Base-by-base conservation (phyloP, 1,284 basidiomycete genomes). In the Xanthoconium separans region DNA sequence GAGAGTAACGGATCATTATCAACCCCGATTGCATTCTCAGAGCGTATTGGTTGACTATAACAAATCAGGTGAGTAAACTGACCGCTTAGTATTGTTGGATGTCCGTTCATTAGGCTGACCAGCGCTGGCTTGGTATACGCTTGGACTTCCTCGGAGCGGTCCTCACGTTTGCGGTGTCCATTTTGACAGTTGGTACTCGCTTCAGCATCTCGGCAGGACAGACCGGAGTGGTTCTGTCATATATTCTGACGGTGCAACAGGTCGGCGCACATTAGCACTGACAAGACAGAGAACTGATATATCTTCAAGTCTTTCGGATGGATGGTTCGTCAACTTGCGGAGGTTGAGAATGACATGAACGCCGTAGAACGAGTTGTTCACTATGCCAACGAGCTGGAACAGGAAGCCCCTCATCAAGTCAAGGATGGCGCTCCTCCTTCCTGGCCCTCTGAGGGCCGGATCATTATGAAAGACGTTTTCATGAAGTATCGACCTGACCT, bases 291-390 rank as follows among this genome's bases (percentile, higher is more conserved):
- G 13, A 58, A 36, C 51, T 59, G 39, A 56, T 57, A 11, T 36
- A 5, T 29, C 49, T 36, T 58, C 22, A n/a, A 84, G 78, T 70
- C 82, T 1, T 93, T 95, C 64, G 85, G 87, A 15, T 93, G 85
- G 89, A 80, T 93, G 65, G 84, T 95, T 45, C 84, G 91, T 22
- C 92, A 95, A 68, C 79, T 81, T 48, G 89, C 90, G 4, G 90
- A 94, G 65, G 85, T 93, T 15, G 91, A 95, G 71, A 95, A 95
- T 69, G 83, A 95, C 70, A 94, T 95, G 89, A 94, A 94, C 68
- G 86, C 87, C 24, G 91, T 94, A 6, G 93, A 96, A 70, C 85
- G 91, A 44, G 78, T 94, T 31, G 74, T 91, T 4, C 81, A 93
- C 68, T 96, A 96, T 62, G 85, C 87, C 31, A 74, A 76, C 51